Evolutionary conservation across 495 filamentous ascomycete genomes (phyloP), one percentile per base, ranked within the genome.

Genomic region (Melanomma pulvis-pyrius): DNA sequence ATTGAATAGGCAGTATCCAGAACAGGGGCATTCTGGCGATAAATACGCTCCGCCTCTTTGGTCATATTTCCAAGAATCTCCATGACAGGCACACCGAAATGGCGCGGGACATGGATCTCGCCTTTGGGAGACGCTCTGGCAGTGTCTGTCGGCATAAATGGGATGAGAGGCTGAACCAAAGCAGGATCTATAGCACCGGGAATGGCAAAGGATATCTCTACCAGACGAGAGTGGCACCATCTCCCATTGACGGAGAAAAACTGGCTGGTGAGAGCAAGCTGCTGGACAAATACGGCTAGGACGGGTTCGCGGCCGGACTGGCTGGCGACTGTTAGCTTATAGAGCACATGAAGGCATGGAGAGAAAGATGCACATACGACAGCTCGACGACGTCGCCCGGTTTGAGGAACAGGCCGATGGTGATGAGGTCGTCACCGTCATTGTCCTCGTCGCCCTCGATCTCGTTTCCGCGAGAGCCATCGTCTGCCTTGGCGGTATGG

Each of bases 351-450:
- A 8, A 32, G 26, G 28, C 25, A 34, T 8, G 3, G 4, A 9
- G 26, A 36, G 1, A 19, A 28, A n/a, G 25, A 8, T 62, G 2
- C 13, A 70, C 79, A 56, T 79, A 87, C 84, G 66, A 66, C 8
- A 92, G 67, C 63, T 89, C 90, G 2, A 93, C 84, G 60, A 96
- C 74, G 73, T 96, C 92, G 13, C 92, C 92, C 8, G 86, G 82
- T 29, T 85, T 77, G 15, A 94, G 76, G 52, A 72, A 74, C 8
- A 69, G 24, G 26, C 54, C 49, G 7, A 72, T 36, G 49, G 69
- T 60, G 19, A 55, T 60, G 36, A 70, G 21, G 22, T 65, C 59
- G 4, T 59, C 50, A 9, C 58, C 67, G 13, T 47, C 47, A 21
- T 44, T 50, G 46, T 59, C 58, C 6, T 68, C 52, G 26, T 63